These are phyloP conservation scores for Candida succiphila DNA, from an alignment of 805 yeast species.

Conservation along the genomic window DNA sequence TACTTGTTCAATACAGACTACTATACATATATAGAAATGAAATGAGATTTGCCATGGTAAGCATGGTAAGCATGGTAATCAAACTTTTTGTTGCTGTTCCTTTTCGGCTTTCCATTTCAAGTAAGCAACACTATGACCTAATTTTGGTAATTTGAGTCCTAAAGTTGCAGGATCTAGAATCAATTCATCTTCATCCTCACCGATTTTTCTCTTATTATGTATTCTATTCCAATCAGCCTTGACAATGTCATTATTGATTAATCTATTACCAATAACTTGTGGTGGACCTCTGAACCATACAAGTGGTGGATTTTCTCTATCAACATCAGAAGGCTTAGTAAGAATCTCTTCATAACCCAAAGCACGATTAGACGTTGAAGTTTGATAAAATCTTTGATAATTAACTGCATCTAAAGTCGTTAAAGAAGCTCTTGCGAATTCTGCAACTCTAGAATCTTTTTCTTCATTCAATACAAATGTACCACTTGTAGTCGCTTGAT, in stretches of 20 bases:
- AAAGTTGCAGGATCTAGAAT: constrained; percentile 2
- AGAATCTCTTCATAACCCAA: neutral
- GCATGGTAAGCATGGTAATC: too few relatives aligned
- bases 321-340: constrained; percentile 10
- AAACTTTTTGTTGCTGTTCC: too few relatives aligned
- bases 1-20: too few relatives aligned
- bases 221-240: constrained; percentile 2
- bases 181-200: constrained; percentile 4
- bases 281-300: constrained; percentile 70
- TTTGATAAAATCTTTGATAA: constrained; percentile 17
- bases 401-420: constrained; percentile 22
- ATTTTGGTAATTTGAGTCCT: constrained; percentile 20
- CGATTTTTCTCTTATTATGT: neutral
- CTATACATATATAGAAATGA: too few relatives aligned
- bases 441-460: constrained; percentile 22
- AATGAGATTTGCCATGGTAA: too few relatives aligned
- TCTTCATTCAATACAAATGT: constrained; percentile 27
- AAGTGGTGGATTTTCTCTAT: constrained; percentile 22
- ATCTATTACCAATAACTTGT: constrained; percentile 30
- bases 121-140: constrained; percentile 61
- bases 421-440: constrained; percentile 22
- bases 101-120: constrained; percentile 36
- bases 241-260: constrained; percentile 14
- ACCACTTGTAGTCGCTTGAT: constrained; percentile 19
- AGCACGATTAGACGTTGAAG: constrained; percentile 8